Percentiles rank a stretch among this genome's conserved stretches.
Evolutionary conservation across 768 basidiomycete species (phyloP).

Genomic region (Tylopilus balloui): DNA sequence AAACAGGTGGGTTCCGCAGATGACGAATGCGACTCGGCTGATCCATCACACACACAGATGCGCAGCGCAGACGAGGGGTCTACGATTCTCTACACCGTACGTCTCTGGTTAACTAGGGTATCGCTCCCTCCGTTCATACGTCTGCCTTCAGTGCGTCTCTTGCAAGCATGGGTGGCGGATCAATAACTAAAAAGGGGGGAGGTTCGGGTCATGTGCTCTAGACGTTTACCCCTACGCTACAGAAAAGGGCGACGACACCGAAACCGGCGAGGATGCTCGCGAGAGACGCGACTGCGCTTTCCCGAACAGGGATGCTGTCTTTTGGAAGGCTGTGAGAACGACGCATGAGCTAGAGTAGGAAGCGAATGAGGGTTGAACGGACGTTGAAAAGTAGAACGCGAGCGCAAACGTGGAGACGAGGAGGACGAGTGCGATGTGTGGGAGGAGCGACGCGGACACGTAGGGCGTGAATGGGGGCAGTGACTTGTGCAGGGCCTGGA

Average conservation of each 20-base stretch:
- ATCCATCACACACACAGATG: slow-evolving; percentile 41
- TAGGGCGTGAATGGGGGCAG: slow-evolving; percentile 69
- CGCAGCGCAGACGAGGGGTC: slow-evolving; percentile 93
- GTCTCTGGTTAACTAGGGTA: slow-evolving; percentile 28
- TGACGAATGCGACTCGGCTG: neutral
- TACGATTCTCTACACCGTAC: slow-evolving; percentile 89
- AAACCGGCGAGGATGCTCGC: slow-evolving; percentile 83
- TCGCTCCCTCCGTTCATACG: slow-evolving; percentile 3
- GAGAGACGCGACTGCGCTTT: slow-evolving; percentile 62
- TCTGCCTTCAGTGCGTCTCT: slow-evolving; percentile 52
- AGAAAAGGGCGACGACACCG: slow-evolving; percentile 84
- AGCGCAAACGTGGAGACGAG: slow-evolving; percentile 76
- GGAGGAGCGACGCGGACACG: slow-evolving; percentile 63
- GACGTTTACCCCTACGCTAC: slow-evolving; percentile 29
- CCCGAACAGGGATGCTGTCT: slow-evolving; percentile 58
- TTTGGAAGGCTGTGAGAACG: slow-evolving; percentile 63
- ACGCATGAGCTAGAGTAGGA: slow-evolving; percentile 7
- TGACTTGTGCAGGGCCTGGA: slow-evolving; percentile 57
- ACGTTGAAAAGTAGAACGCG: slow-evolving; percentile 90
- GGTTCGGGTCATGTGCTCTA: slow-evolving; percentile 18
- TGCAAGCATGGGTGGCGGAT: slow-evolving; percentile 81
- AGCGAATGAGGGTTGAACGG: slow-evolving; percentile 26
- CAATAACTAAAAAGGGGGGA: slow-evolving; percentile 51
- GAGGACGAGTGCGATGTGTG: slow-evolving; percentile 69
- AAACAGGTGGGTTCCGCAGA: slow-evolving; percentile 55